Percentiles rank a stretch among this genome's conserved stretches.
phyloP scores from a whole-genome alignment of 208 protist species.

The Trypanosoma vivax region DNA sequence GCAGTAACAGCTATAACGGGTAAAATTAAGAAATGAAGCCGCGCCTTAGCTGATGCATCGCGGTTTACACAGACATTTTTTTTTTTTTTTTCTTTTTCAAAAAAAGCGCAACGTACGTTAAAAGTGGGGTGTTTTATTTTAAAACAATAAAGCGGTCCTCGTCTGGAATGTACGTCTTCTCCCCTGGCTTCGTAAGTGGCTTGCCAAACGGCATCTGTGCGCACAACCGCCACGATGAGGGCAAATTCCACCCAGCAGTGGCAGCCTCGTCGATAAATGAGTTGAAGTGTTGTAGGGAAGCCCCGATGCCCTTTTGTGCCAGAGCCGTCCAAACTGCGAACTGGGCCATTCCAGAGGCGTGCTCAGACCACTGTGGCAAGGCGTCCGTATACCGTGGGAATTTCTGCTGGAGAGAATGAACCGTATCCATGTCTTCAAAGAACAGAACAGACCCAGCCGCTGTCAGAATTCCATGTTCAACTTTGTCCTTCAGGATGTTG shows the following conservation, averaged over 20 bases:
- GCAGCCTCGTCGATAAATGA: slow-evolving; percentile 32
- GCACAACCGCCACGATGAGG: slow-evolving; percentile 35
- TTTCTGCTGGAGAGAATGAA: slow-evolving; percentile 33
- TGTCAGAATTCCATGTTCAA: slow-evolving; percentile 36
- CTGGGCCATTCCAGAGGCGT: slow-evolving; percentile 43
- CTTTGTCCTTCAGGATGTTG: slow-evolving; percentile 23
- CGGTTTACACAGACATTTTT: too few species aligned
- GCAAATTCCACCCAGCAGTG: slow-evolving; percentile 23
- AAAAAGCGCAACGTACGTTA: neutral
- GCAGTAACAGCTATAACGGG: too few species aligned
- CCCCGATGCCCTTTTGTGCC: slow-evolving; percentile 31
- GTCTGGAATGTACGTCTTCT: slow-evolving; percentile 30
- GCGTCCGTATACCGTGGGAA: slow-evolving; percentile 33
- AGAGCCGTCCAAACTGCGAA: slow-evolving; percentile 52
- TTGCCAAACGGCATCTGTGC: slow-evolving; percentile 59
- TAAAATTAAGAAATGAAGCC: too few species aligned
- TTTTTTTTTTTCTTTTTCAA: too few species aligned
- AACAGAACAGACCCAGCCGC: slow-evolving; percentile 54
- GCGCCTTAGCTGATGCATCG: too few species aligned
- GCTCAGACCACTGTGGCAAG: slow-evolving; percentile 39
- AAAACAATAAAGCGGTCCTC: slow-evolving; percentile 34
- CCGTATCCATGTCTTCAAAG: slow-evolving; percentile 34
- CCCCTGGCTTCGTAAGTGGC: slow-evolving; percentile 27
- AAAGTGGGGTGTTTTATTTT: too few species aligned
- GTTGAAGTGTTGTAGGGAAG: slow-evolving; percentile 50